Evolutionary conservation across 306 rosid genomes (phyloP), one percentile per base, ranked within the genome.

Genomic region (Pterocarpus santalinus): DNA sequence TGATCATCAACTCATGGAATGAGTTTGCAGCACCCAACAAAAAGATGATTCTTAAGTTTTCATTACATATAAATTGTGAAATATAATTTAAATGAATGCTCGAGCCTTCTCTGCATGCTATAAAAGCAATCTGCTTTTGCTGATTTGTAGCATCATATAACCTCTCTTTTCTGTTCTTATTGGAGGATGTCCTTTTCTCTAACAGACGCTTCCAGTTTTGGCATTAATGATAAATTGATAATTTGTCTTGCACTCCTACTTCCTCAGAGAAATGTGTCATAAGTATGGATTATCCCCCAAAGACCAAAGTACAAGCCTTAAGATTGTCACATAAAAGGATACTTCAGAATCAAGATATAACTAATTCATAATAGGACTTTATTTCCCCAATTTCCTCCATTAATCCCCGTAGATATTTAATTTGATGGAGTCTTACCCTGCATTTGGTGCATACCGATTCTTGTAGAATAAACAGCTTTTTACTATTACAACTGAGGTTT

Each of bases 31-130:
- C 8, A 9, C 7, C 22, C 32, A 17, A 15, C 13, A 11, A 76
- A 64, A 33, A 5, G n/a, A n/a, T 63, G 13, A 75, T 15, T 63
- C 35, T 63, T 33, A 33, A 33, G 51, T 30, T 74, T 75, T 14
- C 70, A 5, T 32, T 33, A 15, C 5, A 43, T 28, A 51, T 47
- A 30, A 36, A 65, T 7, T 52, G 43, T 77, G 81, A 77, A 65
- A 16, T 64, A 64, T 11, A 16, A 63, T 49, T 62, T 63, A n/a
- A 64, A 77, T 65, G 43, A 77, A 77, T 51, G 32, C 12, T 39
- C 56, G 22, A 22, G 47, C 28, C 44, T 52, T 7, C 44, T 66
- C 28, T 62, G 41, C 67, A 62, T 62, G 62, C 16, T 22, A 56
- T 7, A 56, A 56, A 16, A 7, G 8, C 49, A 14, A 15, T 53